phyloP scores from a whole-genome alignment of 768 basidiomycete genomes.

The Clitopilus passeckerianus region DNA sequence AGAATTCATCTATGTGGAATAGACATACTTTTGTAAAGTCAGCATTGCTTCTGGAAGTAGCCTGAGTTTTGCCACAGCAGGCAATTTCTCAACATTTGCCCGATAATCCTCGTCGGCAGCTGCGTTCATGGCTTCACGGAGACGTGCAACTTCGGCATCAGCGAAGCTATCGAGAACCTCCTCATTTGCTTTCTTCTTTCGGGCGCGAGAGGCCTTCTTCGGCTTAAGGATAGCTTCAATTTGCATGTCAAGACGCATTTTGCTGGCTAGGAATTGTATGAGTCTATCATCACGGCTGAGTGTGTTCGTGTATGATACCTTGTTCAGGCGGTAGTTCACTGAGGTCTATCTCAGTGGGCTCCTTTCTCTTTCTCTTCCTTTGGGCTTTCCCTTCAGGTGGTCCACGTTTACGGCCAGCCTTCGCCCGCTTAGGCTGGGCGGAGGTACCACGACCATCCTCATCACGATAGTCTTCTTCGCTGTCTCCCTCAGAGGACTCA shows the following conservation, averaged over 20 bases:
- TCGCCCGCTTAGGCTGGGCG: neutral
- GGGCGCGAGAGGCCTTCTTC: slow-evolving; percentile 61
- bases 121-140: slow-evolving; percentile 82
- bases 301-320: slow-evolving; percentile 38
- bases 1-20: slow-evolving; percentile 2
- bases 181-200: slow-evolving; percentile 74
- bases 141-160: slow-evolving; percentile 85
- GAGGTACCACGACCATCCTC: neutral
- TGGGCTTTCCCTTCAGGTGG: neutral
- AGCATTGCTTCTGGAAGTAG: slow-evolving; percentile 90
- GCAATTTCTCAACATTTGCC: slow-evolving; percentile 73
- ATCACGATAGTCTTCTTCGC: neutral
- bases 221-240: slow-evolving; percentile 86
- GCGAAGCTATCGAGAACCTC: slow-evolving; percentile 83
- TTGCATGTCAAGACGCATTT: slow-evolving; percentile 73
- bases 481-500: slow-evolving; percentile 1
- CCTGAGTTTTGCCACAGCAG: slow-evolving; percentile 80
- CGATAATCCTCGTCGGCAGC: slow-evolving; percentile 84
- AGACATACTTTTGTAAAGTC: slow-evolving; percentile 84
- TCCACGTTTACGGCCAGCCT: neutral
- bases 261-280: slow-evolving; percentile 48
- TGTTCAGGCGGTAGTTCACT: slow-evolving; percentile 72
- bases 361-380: neutral
- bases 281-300: neutral
- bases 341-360: slow-evolving; percentile 16